A percentile compares a stretch with the other conserved stretches of the same genome.
phyloP scores from a whole-genome alignment of 768 basidiomycete species.

The Cystobasidium tubakii region DNA sequence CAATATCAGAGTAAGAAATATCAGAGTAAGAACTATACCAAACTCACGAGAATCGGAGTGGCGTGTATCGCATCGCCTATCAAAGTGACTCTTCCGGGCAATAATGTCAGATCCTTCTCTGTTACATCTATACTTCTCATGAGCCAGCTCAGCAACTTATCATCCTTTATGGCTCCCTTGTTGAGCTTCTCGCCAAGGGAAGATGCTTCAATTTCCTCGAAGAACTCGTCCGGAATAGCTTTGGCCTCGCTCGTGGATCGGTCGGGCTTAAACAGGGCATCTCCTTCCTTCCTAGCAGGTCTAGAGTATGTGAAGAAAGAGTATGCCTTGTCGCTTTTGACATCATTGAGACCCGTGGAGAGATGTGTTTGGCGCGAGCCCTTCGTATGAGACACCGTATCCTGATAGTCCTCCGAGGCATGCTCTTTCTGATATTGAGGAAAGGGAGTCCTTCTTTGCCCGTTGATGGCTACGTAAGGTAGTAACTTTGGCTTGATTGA shows the following conservation, averaged over 20 bases:
- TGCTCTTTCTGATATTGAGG: neutral
- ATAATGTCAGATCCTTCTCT: neutral
- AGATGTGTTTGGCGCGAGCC: neutral
- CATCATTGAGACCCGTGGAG: slow-evolving; percentile 20
- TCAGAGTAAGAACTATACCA: neutral
- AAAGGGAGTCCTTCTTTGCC: neutral
- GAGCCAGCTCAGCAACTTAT: slow-evolving; percentile 28
- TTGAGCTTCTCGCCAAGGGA: neutral
- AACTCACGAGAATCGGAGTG: slow-evolving; percentile 13
- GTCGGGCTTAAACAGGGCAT: slow-evolving; percentile 31
- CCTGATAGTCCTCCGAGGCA: neutral
- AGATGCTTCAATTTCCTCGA: neutral
- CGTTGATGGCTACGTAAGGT: slow-evolving; percentile 21
- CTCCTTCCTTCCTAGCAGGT: neutral
- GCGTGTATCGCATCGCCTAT: slow-evolving; percentile 28
- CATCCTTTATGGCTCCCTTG: neutral
- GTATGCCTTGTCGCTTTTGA: neutral
- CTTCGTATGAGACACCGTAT: neutral
- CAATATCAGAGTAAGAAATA: neutral
- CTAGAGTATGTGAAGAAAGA: slow-evolving; percentile 25
- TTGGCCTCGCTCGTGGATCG: slow-evolving; percentile 18
- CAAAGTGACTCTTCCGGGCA: slow-evolving; percentile 3
- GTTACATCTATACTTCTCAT: slow-evolving; percentile 3
- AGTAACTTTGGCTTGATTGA: slow-evolving; percentile 14
- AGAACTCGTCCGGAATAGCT: slow-evolving; percentile 17